Evolutionary conservation across 345 rosid species (phyloP), one percentile per base, ranked within the genome.

Genomic region (Gynandropsis gynandra): DNA sequence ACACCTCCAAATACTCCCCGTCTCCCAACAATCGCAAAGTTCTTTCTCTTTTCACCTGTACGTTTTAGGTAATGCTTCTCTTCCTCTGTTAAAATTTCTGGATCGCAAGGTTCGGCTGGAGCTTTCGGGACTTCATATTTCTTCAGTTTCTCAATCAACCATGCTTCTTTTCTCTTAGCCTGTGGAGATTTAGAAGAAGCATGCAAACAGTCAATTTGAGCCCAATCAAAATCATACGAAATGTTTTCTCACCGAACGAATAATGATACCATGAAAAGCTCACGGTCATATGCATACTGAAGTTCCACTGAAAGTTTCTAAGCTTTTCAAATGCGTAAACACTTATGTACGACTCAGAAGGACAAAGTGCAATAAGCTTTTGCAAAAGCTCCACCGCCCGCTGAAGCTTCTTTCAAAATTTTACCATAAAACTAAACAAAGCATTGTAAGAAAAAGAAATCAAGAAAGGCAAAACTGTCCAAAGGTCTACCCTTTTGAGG

Each of bases 1-100:
- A 89, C 92, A 19, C 97, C 97, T 48, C 97, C 96, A 75, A 89
- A 86, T 16, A 86, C 94, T 54, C 97, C 97, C 24, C 96, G 80
- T 64, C 97, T 82, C 36, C 97, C 94, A 32, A 89, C 87, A 36
- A 75, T 86, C 10, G 81, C 81, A 65, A 76, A 89, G 59, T 86
- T 80, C 56, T 83, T 86, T 66, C 79, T 86, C 72, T 89, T 89
- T 72, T 83, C 96, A 19, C 94, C 90, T 14, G 86, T 86, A 44
- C 94, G 96, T 76, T 81, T 86, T 40, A 86, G 54, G 75, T 80
- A 89, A 74, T 86, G 97, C 71, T 50, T 80, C 80, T 89, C 94
- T 68, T 89, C 97, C 72, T 86, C 96, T 0, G 94, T 86, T 67
- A 89, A 70, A 54, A 68, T 76, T 61, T 89, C 94, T 43, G 94